Base-by-base conservation (phyloP, 2,329 filamentous ascomycete species). In the Lachnellula arida region DNA sequence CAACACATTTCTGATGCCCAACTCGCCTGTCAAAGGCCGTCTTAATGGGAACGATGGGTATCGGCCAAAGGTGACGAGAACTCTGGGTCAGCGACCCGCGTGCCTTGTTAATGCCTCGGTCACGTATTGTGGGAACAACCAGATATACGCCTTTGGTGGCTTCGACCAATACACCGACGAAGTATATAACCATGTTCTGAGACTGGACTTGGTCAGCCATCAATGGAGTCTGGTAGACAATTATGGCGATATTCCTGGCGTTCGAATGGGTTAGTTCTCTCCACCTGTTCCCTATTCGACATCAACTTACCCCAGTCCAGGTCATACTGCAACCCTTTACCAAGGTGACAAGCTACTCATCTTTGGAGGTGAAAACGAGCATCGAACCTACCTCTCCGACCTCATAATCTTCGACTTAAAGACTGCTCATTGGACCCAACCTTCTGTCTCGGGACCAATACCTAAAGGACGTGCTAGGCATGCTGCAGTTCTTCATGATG, bases 91-190 rank as follows among this genome's bases (percentile, higher is more conserved):
- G 73, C 84, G 92, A 63, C 94, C 94, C 39, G 92, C 94, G 37
- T 97, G 93, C 70, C 80, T 99, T 49, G 93, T 99, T 64, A 99
- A 99, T 77, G 94, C 94, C 51, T 97, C 94, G 0, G 93, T 97
- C 58, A 99, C 94, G n/a, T 97, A 96, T 72, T 96, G 94, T 68
- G 92, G 92, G 57, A 94, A 96, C 74, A 94, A 97, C 71, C 86
- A 94, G 73, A 97, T 99, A 66, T 97, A 95, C 73, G 94, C 93
- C 11, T 99, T 99, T 77, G 94, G 94, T 44, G 94, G 94, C 17
- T 99, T 99, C 69, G 94, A 99, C 70, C 93, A 97, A 73, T 97
- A 96, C 70, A 99, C 94, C 0, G 94, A 99, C 71, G 94, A 99
- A 76, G 87, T 99, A 17, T 99, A 99, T 75, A 99, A 99, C 70